phyloP scores from a whole-genome alignment of 1,139 yeast genomes.

The Eremothecium gossypii region DNA sequence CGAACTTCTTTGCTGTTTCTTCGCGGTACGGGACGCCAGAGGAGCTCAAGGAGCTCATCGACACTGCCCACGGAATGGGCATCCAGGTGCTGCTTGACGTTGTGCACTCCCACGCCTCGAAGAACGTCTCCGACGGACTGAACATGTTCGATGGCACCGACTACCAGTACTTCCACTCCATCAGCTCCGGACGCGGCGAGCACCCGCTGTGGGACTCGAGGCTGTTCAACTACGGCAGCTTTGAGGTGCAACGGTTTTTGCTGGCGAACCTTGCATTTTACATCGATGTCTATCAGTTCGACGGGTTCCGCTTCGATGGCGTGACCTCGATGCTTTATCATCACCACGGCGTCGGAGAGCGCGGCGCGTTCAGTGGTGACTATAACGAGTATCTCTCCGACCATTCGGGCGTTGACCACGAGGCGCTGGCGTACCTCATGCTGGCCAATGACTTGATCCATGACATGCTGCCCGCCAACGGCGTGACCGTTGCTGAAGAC shows the following conservation, averaged over 20 bases:
- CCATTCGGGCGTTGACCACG: constrained; percentile 69
- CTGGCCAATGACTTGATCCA: constrained; percentile 72
- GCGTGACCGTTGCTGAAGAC: constrained; percentile 88
- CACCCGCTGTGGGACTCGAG: constrained; percentile 96
- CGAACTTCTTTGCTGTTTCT: constrained; percentile 82
- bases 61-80: constrained; percentile 84
- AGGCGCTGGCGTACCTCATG: constrained; percentile 80
- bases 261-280: constrained; percentile 81
- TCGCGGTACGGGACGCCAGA: constrained; percentile 94
- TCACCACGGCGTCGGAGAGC: constrained; percentile 87
- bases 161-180: constrained; percentile 76
- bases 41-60: constrained; percentile 81
- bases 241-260: constrained; percentile 82
- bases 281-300: constrained; percentile 76
- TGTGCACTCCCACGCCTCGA: constrained; percentile 93
- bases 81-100: constrained; percentile 81
- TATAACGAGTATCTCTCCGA: constrained; percentile 84
- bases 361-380: constrained; percentile 80
- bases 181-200: constrained; percentile 48
- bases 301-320: constrained; percentile 95
- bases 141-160: constrained; percentile 94
- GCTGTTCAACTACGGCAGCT: constrained; percentile 79
- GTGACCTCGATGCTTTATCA: constrained; percentile 87
- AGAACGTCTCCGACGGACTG: constrained; percentile 87
- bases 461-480: constrained; percentile 42